A percentile compares a stretch with the other conserved stretches of the same genome.
Evolutionary conservation across 495 filamentous ascomycete species (phyloP).

Genomic region (Penicillium dipodomyicola): DNA sequence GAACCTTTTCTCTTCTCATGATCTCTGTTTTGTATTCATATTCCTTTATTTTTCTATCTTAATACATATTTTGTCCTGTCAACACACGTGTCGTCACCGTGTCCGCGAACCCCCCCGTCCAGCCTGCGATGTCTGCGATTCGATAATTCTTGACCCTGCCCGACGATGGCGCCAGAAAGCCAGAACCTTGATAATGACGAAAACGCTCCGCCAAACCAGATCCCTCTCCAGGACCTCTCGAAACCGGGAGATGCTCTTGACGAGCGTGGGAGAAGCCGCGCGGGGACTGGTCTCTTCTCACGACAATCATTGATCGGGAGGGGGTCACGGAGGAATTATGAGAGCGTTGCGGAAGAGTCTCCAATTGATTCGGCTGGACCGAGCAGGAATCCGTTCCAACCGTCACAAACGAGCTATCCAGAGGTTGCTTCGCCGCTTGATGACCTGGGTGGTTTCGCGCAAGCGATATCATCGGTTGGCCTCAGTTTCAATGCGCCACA

Average conservation of each 20-base stretch:
- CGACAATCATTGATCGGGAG: conserved; percentile 39
- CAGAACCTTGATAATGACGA: conserved; percentile 48
- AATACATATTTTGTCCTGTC: not conserved
- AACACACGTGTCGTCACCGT: conserved; percentile 17
- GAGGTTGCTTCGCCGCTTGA: conserved; percentile 45
- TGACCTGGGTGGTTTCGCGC: conserved; percentile 53
- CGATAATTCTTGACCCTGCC: conserved; percentile 40
- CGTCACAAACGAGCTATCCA: conserved; percentile 28
- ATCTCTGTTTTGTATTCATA: not conserved
- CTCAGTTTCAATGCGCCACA: conserved; percentile 49
- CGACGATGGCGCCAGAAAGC: conserved; percentile 61
- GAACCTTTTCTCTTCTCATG: not conserved
- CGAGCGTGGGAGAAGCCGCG: conserved; percentile 31
- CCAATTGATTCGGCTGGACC: conserved; percentile 37
- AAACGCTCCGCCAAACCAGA: conserved; percentile 56
- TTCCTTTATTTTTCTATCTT: not conserved
- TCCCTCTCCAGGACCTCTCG: conserved; percentile 80
- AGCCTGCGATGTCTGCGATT: conserved; percentile 45
- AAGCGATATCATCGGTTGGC: conserved; percentile 60
- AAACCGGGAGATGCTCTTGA: conserved; percentile 44
- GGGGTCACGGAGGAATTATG: conserved; percentile 43
- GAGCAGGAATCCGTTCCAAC: conserved; percentile 26
- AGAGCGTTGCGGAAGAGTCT: conserved; percentile 53
- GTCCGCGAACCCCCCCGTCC: conserved; percentile 10
- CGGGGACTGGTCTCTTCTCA: conserved; percentile 35